These are phyloP conservation scores for Candida boidinii DNA, from an alignment of 805 yeast genomes.

Conservation along the genomic window DNA sequence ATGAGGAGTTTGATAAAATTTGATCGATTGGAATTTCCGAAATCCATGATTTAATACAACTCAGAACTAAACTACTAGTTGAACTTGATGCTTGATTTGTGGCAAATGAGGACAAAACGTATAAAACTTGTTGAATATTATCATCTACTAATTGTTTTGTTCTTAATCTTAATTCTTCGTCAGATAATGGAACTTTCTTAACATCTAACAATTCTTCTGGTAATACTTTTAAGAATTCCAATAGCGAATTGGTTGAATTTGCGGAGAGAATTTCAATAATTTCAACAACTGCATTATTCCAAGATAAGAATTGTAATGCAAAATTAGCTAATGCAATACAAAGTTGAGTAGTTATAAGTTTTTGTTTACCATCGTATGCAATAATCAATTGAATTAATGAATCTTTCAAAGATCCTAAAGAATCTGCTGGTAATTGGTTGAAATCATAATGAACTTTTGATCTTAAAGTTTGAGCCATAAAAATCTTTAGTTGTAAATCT, in stretches of 20 bases:
- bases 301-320: conserved; percentile 64
- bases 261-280: conserved; percentile 43
- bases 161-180: conserved; percentile 67
- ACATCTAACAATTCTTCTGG: conserved; percentile 88
- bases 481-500: conserved; percentile 56
- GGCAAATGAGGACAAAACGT: conserved; percentile 48
- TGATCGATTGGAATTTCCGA: conserved; percentile 71
- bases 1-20: conserved; percentile 53
- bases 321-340: conserved; percentile 76
- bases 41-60: conserved; percentile 86
- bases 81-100: conserved; percentile 16
- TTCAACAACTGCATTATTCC: conserved; percentile 68
- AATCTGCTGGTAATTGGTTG: conserved; percentile 57
- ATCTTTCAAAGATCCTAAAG: conserved; percentile 55
- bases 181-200: conserved; percentile 69
- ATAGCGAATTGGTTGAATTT: conserved; percentile 35
- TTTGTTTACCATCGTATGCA: conserved; percentile 34
- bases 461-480: conserved; percentile 87
- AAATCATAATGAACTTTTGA: conserved; percentile 81
- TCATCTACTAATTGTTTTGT: conserved; percentile 52
- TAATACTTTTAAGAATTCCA: conserved; percentile 76
- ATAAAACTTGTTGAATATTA: conserved; percentile 62
- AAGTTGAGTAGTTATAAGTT: conserved; percentile 72
- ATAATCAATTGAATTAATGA: conserved; percentile 53
- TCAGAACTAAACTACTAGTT: conserved; percentile 42